Evolutionary conservation across 345 rosid species (phyloP).

Genomic region (sweet orange (Citrus sinensis)): DVS_A1.0 CM039169.1:26871501-26872000

Average conservation of each 20-base stretch:
- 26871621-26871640: background rate
- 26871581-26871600: background rate
- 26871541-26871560: background rate
- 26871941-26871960: background rate
- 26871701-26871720: background rate
- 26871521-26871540: background rate
- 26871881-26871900: background rate
- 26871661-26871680: background rate
- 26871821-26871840: background rate
- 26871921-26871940: background rate
- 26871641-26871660: background rate
- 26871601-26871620: background rate
- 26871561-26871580: background rate
- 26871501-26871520: background rate
- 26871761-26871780: background rate
- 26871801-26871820: background rate
- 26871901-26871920: constrained; percentile 2
- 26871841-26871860: background rate
- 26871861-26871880: background rate
- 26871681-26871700: background rate
- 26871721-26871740: background rate
- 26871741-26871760: background rate
- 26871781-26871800: background rate
- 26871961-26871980: background rate
- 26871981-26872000: background rate